These are phyloP conservation scores for Acrodontium crateriforme DNA, from an alignment of 2,329 filamentous ascomycete species.

Conservation along the genomic window DNA sequence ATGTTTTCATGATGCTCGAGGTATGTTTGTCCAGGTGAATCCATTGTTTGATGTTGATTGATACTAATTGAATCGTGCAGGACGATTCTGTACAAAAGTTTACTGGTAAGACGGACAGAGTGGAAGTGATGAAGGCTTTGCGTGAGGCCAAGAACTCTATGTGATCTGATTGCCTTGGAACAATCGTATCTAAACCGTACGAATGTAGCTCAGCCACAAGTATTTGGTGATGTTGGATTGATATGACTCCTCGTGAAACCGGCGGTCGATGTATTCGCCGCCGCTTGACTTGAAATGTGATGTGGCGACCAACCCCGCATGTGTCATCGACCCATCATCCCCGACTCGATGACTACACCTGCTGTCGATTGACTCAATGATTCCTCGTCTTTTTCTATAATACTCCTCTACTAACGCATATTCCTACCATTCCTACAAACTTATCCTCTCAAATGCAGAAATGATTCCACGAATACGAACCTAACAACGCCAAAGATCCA, in stretches of 20 bases:
- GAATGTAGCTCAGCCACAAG: neutral
- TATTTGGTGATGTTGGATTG: too few species aligned
- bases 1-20: conserved; percentile 86
- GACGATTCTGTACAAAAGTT: conserved; percentile 74
- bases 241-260: too few species aligned
- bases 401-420: neutral
- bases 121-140: conserved; percentile 73
- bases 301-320: too few species aligned
- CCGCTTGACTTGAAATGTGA: too few species aligned
- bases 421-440: neutral
- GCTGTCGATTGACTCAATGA: neutral
- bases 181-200: neutral
- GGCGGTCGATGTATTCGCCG: too few species aligned
- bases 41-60: neutral
- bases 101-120: conserved; percentile 65
- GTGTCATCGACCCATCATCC: neutral
- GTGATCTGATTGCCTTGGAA: conserved; percentile 4
- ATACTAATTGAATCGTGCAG: conserved; percentile 28
- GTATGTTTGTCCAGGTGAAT: conserved; percentile 34
- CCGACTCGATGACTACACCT: neutral
- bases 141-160: conserved; percentile 73
- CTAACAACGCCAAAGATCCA: too few species aligned
- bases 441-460: too few species aligned
- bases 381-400: neutral
- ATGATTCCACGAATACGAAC: conserved; percentile 10